phyloP scores from a whole-genome alignment of 2,329 filamentous ascomycete species.

The Colletotrichum viniferum region DNA sequence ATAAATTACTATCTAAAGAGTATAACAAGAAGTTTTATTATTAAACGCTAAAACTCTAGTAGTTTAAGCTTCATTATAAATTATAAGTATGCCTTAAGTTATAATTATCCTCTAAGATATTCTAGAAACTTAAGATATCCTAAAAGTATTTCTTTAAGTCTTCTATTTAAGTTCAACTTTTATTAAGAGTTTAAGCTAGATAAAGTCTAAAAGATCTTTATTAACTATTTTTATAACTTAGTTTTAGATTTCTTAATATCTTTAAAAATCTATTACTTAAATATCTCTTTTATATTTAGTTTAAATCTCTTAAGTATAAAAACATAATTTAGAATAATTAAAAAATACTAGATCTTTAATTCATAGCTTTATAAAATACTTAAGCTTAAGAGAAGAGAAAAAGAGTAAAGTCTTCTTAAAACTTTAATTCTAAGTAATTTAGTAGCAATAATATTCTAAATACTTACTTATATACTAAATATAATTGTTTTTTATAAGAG shows the following conservation, averaged over 20 bases:
- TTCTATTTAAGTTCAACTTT: neutral
- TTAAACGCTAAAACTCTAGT: neutral
- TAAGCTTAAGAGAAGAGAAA: neutral
- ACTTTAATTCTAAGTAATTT: too few relatives aligned
- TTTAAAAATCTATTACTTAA: too few relatives aligned
- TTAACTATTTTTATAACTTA: neutral
- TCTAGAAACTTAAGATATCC: accelerated
- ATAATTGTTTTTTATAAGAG: too few relatives aligned
- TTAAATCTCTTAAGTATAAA: too few relatives aligned
- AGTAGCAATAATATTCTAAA: too few relatives aligned
- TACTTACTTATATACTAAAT: too few relatives aligned
- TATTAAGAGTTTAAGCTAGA: neutral
- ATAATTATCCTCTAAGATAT: neutral
- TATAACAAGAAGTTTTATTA: neutral
- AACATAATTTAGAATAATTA: too few relatives aligned
- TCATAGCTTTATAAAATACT: too few relatives aligned
- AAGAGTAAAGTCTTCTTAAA: accelerated
- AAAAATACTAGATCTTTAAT: too few relatives aligned
- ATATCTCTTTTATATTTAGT: too few relatives aligned
- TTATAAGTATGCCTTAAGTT: neutral
- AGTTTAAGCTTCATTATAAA: neutral
- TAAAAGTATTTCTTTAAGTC: too few relatives aligned
- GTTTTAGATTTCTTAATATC: too few relatives aligned
- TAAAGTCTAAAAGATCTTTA: neutral
- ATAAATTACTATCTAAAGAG: neutral